A percentile compares a stretch with the other conserved stretches of the same genome.
phyloP scores from a whole-genome alignment of 306 rosid species.

The Inga leiocalycina region DNA sequence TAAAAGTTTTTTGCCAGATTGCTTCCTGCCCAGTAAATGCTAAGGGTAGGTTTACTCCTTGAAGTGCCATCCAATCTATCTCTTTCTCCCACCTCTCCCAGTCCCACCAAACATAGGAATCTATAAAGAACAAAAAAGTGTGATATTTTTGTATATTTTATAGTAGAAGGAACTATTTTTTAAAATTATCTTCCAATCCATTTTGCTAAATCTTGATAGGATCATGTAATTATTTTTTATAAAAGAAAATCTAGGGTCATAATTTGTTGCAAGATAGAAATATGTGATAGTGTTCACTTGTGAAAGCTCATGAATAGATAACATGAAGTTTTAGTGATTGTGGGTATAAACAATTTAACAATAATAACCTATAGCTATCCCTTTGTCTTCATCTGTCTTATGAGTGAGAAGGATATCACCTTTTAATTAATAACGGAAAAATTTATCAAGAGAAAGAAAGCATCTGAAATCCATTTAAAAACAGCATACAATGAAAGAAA shows the following conservation, averaged over 20 bases:
- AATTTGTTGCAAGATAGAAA: neutral
- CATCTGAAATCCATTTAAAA: neutral
- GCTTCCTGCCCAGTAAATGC: conserved; percentile 97
- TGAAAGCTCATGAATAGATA: neutral
- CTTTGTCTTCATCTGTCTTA: neutral
- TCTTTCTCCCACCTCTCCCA: conserved; percentile 99
- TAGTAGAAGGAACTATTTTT: neutral
- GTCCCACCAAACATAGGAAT: conserved; percentile 99
- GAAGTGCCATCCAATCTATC: conserved; percentile 99
- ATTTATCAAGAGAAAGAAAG: neutral
- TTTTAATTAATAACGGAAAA: neutral
- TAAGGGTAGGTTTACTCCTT: conserved; percentile 91
- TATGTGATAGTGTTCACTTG: neutral
- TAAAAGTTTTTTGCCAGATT: conserved; percentile 88
- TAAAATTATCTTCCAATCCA: neutral
- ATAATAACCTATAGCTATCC: neutral
- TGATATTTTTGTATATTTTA: neutral
- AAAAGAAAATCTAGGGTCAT: conserved; percentile 1
- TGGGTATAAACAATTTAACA: neutral
- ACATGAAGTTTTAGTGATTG: neutral
- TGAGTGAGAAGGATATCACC: neutral
- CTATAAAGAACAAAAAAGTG: conserved; percentile 48
- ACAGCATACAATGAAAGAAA: neutral
- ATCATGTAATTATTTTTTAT: too few species aligned
- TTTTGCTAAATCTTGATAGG: neutral